Evolutionary conservation across 768 basidiomycete genomes (phyloP).

Genomic region (Lentinula edodes): DNA sequence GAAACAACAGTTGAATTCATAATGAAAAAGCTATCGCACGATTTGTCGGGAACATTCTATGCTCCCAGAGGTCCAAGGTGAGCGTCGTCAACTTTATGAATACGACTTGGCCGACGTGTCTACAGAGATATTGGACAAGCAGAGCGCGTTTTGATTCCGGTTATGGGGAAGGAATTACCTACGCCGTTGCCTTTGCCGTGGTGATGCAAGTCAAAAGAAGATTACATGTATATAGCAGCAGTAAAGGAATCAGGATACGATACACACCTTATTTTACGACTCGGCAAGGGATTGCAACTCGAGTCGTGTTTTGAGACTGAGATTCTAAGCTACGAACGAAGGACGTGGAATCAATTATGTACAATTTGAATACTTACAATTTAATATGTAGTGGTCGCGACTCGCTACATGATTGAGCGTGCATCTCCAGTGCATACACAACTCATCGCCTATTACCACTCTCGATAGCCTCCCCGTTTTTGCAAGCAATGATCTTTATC

Average conservation of each 20-base stretch:
- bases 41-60: conserved; percentile 37
- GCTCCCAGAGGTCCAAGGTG: conserved; percentile 39
- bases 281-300: too few species aligned
- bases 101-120: neutral
- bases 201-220: conserved; percentile 13
- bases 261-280: neutral
- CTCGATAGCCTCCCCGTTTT: conserved; percentile 87
- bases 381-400: neutral
- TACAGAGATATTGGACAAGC: conserved; percentile 39
- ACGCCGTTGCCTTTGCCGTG: conserved; percentile 36
- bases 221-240: neutral
- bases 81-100: neutral
- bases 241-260: too few species aligned
- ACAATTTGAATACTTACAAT: neutral
- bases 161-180: conserved; percentile 32
- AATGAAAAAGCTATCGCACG: conserved; percentile 21
- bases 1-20: conserved; percentile 32
- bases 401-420: too few species aligned
- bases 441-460: neutral
- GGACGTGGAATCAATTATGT: too few species aligned
- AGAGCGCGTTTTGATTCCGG: conserved; percentile 18
- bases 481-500: conserved; percentile 98
- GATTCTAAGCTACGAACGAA: too few species aligned
- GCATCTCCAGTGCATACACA: neutral
- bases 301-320: too few species aligned